Conservation (phyloP, 108 stramenopile species). For the Parietichytrium sp. region DNA sequence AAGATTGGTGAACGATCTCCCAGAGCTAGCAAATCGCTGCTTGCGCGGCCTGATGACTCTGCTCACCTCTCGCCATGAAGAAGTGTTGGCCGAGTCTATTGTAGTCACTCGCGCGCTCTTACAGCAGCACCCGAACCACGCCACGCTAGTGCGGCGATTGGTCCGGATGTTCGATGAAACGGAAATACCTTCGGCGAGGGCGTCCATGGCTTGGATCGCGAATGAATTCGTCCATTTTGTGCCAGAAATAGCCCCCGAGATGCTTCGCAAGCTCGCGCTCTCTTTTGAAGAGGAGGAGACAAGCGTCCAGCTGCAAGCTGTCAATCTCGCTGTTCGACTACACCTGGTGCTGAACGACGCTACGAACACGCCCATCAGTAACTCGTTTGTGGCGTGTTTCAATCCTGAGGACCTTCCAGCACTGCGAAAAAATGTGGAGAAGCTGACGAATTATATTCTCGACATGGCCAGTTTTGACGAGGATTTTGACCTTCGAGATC, state of each 20-base stretch:
- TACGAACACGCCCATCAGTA: neutral
- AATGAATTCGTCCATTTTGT: constrained; percentile 50
- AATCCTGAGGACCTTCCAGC: constrained; percentile 42
- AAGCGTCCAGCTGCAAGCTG: constrained; percentile 78
- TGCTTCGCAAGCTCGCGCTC: constrained; percentile 76
- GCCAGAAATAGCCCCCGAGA: constrained; percentile 66
- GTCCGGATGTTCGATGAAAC: constrained; percentile 51
- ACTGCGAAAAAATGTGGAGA: constrained; percentile 47
- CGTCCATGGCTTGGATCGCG: constrained; percentile 57
- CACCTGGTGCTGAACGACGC: constrained; percentile 35
- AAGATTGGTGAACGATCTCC: constrained; percentile 76
- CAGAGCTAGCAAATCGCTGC: constrained; percentile 74
- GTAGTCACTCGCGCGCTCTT: constrained; percentile 79
- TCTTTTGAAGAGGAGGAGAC: constrained; percentile 68
- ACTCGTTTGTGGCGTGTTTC: neutral
- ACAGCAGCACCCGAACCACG: constrained; percentile 43
- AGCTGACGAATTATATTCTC: constrained; percentile 82
- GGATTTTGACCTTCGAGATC: constrained; percentile 86
- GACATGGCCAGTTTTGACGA: constrained; percentile 87
- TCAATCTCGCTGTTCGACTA: constrained; percentile 87
- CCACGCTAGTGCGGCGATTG: neutral
- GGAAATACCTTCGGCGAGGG: constrained; percentile 58
- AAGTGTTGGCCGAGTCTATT: constrained; percentile 85
- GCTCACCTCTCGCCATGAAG: constrained; percentile 66
- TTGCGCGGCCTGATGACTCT: constrained; percentile 81